Evolutionary conservation across 371 early-diverging fungal species (phyloP).

Genomic region (Entomophthora muscae): DNA sequence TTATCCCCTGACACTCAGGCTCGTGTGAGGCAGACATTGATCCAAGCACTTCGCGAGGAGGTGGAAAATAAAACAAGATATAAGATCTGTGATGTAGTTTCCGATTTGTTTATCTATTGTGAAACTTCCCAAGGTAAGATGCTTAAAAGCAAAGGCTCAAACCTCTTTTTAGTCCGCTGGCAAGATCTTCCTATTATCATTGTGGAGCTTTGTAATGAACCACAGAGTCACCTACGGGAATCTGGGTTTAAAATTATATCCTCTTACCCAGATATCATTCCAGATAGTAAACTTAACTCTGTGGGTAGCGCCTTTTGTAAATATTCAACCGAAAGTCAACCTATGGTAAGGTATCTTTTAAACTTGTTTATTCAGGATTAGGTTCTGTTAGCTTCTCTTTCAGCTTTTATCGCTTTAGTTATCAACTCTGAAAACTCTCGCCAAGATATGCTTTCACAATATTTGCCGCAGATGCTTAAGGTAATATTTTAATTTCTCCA

Average conservation of each 20-base stretch:
- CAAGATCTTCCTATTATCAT: conserved; percentile 55
- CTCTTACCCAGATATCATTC: conserved; percentile 19
- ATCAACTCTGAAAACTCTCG: conserved; percentile 37
- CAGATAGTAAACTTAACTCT: neutral
- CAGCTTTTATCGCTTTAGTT: conserved; percentile 70
- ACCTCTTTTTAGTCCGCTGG: conserved; percentile 45
- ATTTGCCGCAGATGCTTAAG: conserved; percentile 69
- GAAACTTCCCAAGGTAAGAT: conserved; percentile 8
- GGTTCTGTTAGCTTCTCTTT: conserved; percentile 72
- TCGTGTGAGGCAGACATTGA: conserved; percentile 38
- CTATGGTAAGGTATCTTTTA: neutral
- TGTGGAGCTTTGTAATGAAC: conserved; percentile 53
- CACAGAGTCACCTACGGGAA: conserved; percentile 39
- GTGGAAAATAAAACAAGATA: conserved; percentile 49
- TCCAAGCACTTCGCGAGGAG: conserved; percentile 59
- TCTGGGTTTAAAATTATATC: conserved; percentile 55
- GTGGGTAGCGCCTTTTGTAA: neutral
- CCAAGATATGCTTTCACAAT: conserved; percentile 31
- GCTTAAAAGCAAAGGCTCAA: conserved; percentile 1
- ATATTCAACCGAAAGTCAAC: neutral
- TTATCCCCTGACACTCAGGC: conserved; percentile 47
- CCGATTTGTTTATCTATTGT: conserved; percentile 35
- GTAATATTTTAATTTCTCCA: too few species aligned
- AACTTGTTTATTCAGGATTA: conserved; percentile 10
- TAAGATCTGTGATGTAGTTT: conserved; percentile 80